Evolutionary conservation across 1,139 yeast genomes (phyloP).

Genomic region (Taiozyma sp.): DNA sequence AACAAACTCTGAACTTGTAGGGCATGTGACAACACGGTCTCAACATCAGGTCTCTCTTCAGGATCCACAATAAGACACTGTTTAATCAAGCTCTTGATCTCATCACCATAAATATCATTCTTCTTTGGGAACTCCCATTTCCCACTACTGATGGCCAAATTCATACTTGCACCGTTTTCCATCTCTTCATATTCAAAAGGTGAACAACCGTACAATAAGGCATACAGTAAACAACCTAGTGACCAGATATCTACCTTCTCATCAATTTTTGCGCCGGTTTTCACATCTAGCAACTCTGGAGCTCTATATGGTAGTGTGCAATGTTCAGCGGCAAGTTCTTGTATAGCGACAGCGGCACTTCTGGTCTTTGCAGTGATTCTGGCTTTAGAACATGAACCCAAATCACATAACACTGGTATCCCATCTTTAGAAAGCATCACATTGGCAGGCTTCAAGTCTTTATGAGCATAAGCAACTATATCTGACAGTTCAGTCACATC

Average conservation of each 20-base stretch:
- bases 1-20: conserved; percentile 29
- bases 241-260: conserved; percentile 90
- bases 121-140: conserved; percentile 56
- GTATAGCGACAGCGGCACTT: conserved; percentile 70
- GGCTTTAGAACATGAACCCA: conserved; percentile 77
- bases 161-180: conserved; percentile 78
- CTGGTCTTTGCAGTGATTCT: conserved; percentile 49
- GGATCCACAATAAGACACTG: conserved; percentile 62
- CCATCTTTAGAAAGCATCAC: conserved; percentile 75
- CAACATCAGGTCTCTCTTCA: conserved; percentile 55
- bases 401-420: conserved; percentile 74
- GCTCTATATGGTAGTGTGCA: conserved; percentile 88
- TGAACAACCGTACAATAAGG: conserved; percentile 71
- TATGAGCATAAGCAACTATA: conserved; percentile 71
- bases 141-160: conserved; percentile 72
- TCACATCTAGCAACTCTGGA: conserved; percentile 82
- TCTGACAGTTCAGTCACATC: conserved; percentile 50
- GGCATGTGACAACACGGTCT: conserved; percentile 48
- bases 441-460: conserved; percentile 87
- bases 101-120: conserved; percentile 47
- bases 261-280: conserved; percentile 55
- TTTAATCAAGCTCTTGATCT: conserved; percentile 49
- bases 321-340: conserved; percentile 80
- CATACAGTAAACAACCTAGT: conserved; percentile 76
- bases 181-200: conserved; percentile 86